A percentile compares a stretch with the other conserved stretches of the same genome.
Conservation (phyloP, 2,329 filamentous ascomycete genomes). For the Cladosporium velox region DNA sequence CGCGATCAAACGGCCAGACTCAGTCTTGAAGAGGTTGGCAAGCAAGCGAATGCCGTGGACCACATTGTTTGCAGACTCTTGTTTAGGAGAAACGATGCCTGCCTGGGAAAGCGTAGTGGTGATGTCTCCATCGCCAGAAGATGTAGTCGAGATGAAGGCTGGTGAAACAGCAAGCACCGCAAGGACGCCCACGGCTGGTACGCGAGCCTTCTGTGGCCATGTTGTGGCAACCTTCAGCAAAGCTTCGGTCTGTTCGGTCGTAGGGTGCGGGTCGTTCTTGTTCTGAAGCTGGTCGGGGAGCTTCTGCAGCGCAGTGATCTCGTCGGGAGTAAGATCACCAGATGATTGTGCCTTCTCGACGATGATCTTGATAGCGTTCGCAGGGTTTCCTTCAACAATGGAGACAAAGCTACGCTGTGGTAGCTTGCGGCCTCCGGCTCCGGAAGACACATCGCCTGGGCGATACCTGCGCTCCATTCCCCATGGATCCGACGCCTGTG, state of each 20-base stretch:
- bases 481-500: conserved; percentile 67
- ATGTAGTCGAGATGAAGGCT: conserved; percentile 62
- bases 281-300: conserved; percentile 66
- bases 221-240: conserved; percentile 67
- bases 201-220: conserved; percentile 79
- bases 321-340: conserved; percentile 51
- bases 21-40: conserved; percentile 78
- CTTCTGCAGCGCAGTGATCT: conserved; percentile 63
- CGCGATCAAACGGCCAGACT: conserved; percentile 64
- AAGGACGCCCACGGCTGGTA: conserved; percentile 83
- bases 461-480: conserved; percentile 77
- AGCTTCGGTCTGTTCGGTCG: conserved; percentile 53
- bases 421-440: conserved; percentile 32
- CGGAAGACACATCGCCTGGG: conserved; percentile 61
- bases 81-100: conserved; percentile 58
- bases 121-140: conserved; percentile 58
- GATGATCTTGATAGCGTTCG: conserved; percentile 60
- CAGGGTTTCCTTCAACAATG: conserved; percentile 38
- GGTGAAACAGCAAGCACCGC: conserved; percentile 75
- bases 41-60: conserved; percentile 85
- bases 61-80: conserved; percentile 70
- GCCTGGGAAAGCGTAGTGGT: conserved; percentile 60
- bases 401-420: conserved; percentile 34
- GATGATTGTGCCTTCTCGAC: conserved; percentile 66
- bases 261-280: conserved; percentile 44